These are phyloP conservation scores for Leptomonas pyrrhocoris DNA, from an alignment of 208 protist genomes.

Conservation along the genomic window DNA sequence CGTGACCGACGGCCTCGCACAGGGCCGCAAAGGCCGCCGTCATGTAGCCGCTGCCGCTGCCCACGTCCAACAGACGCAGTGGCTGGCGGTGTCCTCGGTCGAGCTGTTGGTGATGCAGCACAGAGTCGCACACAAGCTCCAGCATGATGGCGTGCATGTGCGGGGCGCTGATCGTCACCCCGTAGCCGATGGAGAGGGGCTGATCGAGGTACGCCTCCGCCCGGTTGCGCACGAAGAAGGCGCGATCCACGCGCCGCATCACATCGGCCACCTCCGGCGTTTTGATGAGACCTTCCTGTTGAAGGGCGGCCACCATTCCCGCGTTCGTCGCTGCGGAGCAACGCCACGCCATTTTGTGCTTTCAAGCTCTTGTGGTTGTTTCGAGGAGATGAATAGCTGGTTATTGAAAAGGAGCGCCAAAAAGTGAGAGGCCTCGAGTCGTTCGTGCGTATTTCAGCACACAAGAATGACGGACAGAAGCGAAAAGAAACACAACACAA, in stretches of 20 bases:
- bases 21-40: constrained; percentile 71
- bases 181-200: constrained; percentile 82
- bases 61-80: constrained; percentile 75
- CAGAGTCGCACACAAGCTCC: constrained; percentile 63
- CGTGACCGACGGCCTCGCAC: constrained; percentile 40
- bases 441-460: no score
- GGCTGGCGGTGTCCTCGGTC: constrained; percentile 12
- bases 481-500: no score
- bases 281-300: constrained; percentile 51
- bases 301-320: constrained; percentile 62
- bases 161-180: constrained; percentile 88
- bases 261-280: constrained; percentile 54
- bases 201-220: constrained; percentile 65
- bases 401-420: not conserved
- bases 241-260: constrained; percentile 78
- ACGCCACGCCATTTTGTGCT: constrained; percentile 89
- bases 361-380: no score
- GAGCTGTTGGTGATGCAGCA: constrained; percentile 25
- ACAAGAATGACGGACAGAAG: not conserved
- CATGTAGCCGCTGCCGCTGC: constrained; percentile 91
- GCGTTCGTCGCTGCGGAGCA: constrained; percentile 77
- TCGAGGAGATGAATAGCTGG: no score
- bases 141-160: constrained; percentile 93
- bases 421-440: constrained; percentile 20
- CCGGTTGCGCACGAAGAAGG: constrained; percentile 61